These are phyloP conservation scores for Durio zibethinus DNA, from an alignment of 345 rosid species.

Conservation along the genomic window DNA sequence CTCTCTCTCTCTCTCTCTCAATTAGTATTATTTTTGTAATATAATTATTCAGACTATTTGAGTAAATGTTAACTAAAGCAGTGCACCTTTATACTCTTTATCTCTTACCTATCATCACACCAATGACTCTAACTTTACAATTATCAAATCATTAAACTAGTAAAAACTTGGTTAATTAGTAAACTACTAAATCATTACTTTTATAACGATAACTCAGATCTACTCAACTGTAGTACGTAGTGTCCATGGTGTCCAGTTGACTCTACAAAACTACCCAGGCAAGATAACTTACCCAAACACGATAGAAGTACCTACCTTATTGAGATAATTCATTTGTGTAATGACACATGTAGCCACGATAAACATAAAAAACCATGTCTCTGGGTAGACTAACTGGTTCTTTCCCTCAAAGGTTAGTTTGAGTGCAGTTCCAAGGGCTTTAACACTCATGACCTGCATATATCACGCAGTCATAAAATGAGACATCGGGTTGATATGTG, in stretches of 20 bases:
- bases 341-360: conserved; percentile 73
- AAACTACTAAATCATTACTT: not conserved
- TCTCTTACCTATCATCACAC: not conserved
- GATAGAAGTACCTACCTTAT: conserved; percentile 52
- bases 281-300: not conserved
- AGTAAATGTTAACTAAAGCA: not conserved
- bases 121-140: not conserved
- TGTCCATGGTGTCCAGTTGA: not conserved
- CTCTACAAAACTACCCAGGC: not conserved
- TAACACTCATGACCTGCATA: conserved; percentile 93
- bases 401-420: conserved; percentile 92
- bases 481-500: not conserved
- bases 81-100: not conserved
- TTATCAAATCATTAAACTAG: not conserved
- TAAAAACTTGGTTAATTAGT: not conserved
- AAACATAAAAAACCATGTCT: conserved; percentile 81
- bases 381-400: conserved; percentile 69
- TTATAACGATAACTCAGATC: not conserved
- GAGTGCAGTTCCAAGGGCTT: conserved; percentile 89
- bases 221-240: not conserved
- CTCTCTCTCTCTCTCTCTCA: too few species aligned
- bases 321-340: conserved; percentile 85
- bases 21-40: too few species aligned
- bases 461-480: not conserved
- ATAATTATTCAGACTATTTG: too few species aligned